A percentile compares a stretch with the other conserved stretches of the same genome.
Conservation (phyloP, 805 yeast genomes). For the Zygosaccharomyces lentus region DNA sequence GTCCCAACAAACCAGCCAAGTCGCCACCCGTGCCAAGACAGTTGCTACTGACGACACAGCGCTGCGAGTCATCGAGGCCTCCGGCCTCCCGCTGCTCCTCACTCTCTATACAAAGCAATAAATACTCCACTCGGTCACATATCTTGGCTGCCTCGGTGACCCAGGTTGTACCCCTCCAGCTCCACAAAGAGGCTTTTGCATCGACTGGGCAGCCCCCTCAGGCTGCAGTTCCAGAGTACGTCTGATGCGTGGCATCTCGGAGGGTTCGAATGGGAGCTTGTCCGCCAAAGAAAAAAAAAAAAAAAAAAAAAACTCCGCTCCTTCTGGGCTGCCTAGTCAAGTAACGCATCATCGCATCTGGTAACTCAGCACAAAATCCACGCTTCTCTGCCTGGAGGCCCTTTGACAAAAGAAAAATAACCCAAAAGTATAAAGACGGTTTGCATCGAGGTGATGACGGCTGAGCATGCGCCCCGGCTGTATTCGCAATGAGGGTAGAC, state of each 20-base stretch:
- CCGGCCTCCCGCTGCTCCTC: neutral
- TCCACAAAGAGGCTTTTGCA: neutral
- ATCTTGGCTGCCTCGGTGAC: neutral
- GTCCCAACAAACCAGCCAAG: too few species aligned
- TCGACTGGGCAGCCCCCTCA: neutral
- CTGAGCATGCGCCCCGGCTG: neutral
- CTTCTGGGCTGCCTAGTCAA: neutral
- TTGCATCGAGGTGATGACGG: neutral
- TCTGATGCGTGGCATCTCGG: neutral
- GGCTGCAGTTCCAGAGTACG: too few species aligned
- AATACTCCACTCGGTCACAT: neutral
- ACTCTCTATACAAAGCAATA: neutral
- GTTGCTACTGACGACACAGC: neutral
- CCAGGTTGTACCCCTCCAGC: neutral
- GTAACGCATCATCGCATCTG: neutral
- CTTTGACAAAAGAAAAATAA: neutral
- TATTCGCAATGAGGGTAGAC: neutral
- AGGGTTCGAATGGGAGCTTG: neutral
- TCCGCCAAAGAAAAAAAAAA: neutral
- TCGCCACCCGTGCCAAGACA: neutral
- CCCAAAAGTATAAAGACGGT: neutral
- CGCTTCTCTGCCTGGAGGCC: neutral
- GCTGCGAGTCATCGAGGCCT: neutral
- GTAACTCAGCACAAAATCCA: neutral
- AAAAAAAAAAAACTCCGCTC: neutral